Conservation (phyloP, 352 stramenopile species). For the Pelagophyceae sp. region DNA sequence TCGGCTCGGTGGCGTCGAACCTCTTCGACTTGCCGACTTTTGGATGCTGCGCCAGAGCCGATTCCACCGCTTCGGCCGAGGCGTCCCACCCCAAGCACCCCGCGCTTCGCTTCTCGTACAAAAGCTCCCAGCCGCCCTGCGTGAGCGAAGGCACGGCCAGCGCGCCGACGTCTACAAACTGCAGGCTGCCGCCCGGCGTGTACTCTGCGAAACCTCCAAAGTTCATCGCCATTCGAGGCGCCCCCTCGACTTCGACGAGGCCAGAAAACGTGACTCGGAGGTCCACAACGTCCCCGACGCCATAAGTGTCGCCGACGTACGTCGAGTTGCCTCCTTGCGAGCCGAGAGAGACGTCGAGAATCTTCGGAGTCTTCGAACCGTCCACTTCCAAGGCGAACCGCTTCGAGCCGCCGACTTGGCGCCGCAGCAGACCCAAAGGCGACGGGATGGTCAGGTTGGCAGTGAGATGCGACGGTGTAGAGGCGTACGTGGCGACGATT, state of each 20-base stretch:
- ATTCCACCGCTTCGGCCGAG: neutral
- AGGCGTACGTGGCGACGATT: neutral
- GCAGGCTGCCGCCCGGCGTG: slow-evolving; percentile 6
- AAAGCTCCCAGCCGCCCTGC: slow-evolving; percentile 15
- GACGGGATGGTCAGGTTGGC: slow-evolving; percentile 5
- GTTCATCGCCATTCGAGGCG: slow-evolving; percentile 13
- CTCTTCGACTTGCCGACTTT: neutral
- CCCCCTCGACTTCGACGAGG: slow-evolving; percentile 8
- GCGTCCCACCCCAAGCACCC: slow-evolving; percentile 25
- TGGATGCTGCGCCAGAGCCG: neutral
- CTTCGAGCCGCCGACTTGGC: neutral
- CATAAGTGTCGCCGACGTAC: neutral
- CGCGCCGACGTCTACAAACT: slow-evolving; percentile 26
- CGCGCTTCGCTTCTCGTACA: slow-evolving; percentile 12
- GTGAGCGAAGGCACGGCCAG: neutral
- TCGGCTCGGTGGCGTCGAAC: neutral
- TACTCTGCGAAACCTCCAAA: slow-evolving; percentile 18
- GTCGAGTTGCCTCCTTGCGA: neutral
- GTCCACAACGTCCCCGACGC: slow-evolving; percentile 19
- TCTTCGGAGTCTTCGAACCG: neutral
- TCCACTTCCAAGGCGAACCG: neutral
- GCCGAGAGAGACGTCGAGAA: neutral
- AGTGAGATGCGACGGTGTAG: neutral
- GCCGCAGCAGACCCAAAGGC: neutral
- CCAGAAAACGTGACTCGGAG: slow-evolving; percentile 15